Conservation (phyloP, 805 yeast genomes). For the Kuraishia piskuri region DNA sequence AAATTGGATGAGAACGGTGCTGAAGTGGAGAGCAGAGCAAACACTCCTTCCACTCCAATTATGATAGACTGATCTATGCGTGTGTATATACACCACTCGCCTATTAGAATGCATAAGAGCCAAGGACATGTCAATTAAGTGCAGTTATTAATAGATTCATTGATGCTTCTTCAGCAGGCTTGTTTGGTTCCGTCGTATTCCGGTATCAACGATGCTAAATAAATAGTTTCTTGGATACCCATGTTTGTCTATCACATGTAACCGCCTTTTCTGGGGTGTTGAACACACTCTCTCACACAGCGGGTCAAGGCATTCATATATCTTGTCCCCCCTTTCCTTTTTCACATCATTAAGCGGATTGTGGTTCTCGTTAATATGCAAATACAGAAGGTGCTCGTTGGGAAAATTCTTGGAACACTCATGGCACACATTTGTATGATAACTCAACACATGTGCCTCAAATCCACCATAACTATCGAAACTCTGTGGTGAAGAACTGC, state of each 20-base stretch:
- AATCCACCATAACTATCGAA: conserved; percentile 7
- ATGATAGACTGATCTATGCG: background rate
- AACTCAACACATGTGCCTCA: conserved; percentile 17
- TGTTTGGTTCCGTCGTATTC: conserved; percentile 12
- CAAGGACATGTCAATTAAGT: background rate
- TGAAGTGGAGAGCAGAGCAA: background rate
- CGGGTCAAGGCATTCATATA: conserved; percentile 33
- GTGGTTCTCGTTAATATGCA: conserved; percentile 47
- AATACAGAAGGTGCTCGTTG: conserved; percentile 26
- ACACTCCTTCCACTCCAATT: background rate
- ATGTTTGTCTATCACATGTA: conserved; percentile 44
- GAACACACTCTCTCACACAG: conserved; percentile 32
- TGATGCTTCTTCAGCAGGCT: conserved; percentile 12
- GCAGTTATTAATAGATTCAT: background rate
- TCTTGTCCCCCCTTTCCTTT: conserved; percentile 29
- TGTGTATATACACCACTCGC: background rate
- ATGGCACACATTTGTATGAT: conserved; percentile 24
- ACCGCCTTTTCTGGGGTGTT: conserved; percentile 29
- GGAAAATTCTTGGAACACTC: conserved; percentile 35
- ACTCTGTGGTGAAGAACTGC: conserved; percentile 7
- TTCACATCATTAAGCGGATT: conserved; percentile 33
- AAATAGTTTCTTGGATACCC: conserved; percentile 31
- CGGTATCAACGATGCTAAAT: conserved; percentile 20
- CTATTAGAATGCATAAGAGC: no score
- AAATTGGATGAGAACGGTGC: conserved; percentile 2